Base-by-base conservation (phyloP, 371 early-diverging fungal genomes). In the Amoeboaphelidium protococcarum region DNA sequence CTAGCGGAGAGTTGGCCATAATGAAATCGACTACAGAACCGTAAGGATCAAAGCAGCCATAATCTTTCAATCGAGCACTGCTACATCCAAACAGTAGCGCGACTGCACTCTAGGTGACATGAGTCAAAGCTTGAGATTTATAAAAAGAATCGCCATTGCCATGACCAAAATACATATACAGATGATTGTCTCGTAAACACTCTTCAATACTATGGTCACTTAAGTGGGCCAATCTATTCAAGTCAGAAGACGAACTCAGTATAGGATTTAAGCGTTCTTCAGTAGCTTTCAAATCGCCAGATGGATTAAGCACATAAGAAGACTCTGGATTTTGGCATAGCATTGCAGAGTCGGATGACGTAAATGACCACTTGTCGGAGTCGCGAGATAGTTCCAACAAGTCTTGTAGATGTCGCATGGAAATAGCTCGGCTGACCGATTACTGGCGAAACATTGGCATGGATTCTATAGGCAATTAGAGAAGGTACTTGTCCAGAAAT, bases 91-190 rank as follows among this genome's bases (percentile, higher is more conserved):
- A 66, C 41, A 95, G 60, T 21, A 91, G 52, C 0, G 82, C 66
- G 0, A 79, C 79, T 1, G 84, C 72, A 47, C 65, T 57, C 3
- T 43, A 22, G 25, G 10, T 19, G 3, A 85, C 54, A 40, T 67
- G 59, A 21, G 76, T 72, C 13, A 86, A 63, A 22, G 65, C 64
- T 2, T 71, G 57, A 1, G 78, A 74, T 25, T 69, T 60, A 31
- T 90, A 62, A 52, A 86, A 86, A 42, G 78, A 71, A 54, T 86
- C 87, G 0, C 88, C 97, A 4, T 83, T 83, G 37, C 94, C 89
- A 61, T 99, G 99, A 1, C 98, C 99, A 72, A 95, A 87, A 62
- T 98, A 91, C 25, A 62, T 23, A 46, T 58, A 52, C 2, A 54
- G 19, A 16, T 56, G 40, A 25, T 24, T 45, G 3, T 25, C 12